Percentiles rank a stretch among this genome's conserved stretches.
phyloP scores from a whole-genome alignment of 2,329 filamentous ascomycete genomes.

The Colletotrichum sp. region DNA sequence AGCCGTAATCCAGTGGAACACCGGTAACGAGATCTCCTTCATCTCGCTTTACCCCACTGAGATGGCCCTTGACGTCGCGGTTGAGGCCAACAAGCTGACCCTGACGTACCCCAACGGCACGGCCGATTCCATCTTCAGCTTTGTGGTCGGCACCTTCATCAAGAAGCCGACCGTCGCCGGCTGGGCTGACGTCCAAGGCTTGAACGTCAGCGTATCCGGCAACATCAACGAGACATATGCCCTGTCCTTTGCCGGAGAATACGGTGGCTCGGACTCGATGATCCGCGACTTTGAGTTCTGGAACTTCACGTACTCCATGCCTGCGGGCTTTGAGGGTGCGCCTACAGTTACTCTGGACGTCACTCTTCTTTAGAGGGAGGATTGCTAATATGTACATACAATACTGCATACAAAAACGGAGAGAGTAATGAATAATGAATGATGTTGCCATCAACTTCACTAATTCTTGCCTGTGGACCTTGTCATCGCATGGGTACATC shows the following conservation, averaged over 20 bases:
- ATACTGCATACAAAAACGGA: not conserved
- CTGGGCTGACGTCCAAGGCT: constrained; percentile 54
- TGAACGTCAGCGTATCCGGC: constrained; percentile 49
- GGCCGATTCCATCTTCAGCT: constrained; percentile 51
- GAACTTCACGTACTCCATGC: constrained; percentile 50
- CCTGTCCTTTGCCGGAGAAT: constrained; percentile 47
- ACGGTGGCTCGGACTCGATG: constrained; percentile 34
- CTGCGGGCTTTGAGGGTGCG: constrained; percentile 33
- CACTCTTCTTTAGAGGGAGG: not conserved
- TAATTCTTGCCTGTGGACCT: not conserved
- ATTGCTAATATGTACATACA: not conserved
- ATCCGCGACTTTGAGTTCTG: constrained; percentile 50
- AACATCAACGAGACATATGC: constrained; percentile 44
- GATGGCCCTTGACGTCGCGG: constrained; percentile 42
- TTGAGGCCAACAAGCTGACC: constrained; percentile 46
- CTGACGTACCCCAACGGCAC: constrained; percentile 61
- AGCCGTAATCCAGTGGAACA: constrained; percentile 64
- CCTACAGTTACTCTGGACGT: constrained; percentile 15
- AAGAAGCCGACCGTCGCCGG: constrained; percentile 45
- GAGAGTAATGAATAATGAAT: not conserved
- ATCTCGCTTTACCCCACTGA: constrained; percentile 44
- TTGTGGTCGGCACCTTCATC: constrained; percentile 53
- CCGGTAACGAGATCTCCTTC: constrained; percentile 39
- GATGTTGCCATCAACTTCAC: not conserved
- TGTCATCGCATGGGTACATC: not conserved